Evolutionary conservation across 2,329 filamentous ascomycete genomes (phyloP).

Genomic region (Pyrenochaeta sp.): DNA sequence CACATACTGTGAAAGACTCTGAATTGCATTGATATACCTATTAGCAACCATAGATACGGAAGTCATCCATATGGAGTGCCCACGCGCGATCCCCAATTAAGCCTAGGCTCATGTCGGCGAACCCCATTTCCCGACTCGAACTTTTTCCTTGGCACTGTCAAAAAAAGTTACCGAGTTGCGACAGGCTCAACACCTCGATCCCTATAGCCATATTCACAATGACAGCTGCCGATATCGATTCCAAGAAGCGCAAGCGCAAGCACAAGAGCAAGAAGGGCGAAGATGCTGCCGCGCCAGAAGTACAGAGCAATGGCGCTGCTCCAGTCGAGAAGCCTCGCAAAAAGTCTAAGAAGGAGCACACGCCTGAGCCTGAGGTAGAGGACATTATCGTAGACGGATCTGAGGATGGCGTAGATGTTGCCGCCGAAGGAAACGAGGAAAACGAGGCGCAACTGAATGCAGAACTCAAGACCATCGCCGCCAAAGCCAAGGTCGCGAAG

Average conservation of each 20-base stretch:
- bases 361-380: conserved; percentile 38
- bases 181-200: conserved; percentile 11
- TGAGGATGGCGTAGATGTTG: conserved; percentile 40
- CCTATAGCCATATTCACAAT: conserved; percentile 32
- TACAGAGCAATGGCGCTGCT: conserved; percentile 46
- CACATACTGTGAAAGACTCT: too few species aligned
- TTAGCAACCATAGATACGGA: too few species aligned
- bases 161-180: conserved; percentile 24
- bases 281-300: conserved; percentile 29
- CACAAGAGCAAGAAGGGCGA: conserved; percentile 50
- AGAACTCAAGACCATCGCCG: conserved; percentile 44
- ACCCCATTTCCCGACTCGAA: conserved; percentile 18
- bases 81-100: neutral
- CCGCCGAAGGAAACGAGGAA: conserved; percentile 47
- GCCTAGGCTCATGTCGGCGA: conserved; percentile 6
- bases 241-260: conserved; percentile 60
- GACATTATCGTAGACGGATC: conserved; percentile 23
- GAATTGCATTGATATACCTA: too few species aligned
- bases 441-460: conserved; percentile 44
- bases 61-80: neutral
- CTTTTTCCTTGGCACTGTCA: conserved; percentile 33
- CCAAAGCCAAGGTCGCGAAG: conserved; percentile 34
- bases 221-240: conserved; percentile 50
- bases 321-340: conserved; percentile 48
- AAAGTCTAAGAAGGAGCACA: conserved; percentile 53